Evolutionary conservation across 306 rosid genomes (phyloP).

Genomic region (Quercus gilva): DNA sequence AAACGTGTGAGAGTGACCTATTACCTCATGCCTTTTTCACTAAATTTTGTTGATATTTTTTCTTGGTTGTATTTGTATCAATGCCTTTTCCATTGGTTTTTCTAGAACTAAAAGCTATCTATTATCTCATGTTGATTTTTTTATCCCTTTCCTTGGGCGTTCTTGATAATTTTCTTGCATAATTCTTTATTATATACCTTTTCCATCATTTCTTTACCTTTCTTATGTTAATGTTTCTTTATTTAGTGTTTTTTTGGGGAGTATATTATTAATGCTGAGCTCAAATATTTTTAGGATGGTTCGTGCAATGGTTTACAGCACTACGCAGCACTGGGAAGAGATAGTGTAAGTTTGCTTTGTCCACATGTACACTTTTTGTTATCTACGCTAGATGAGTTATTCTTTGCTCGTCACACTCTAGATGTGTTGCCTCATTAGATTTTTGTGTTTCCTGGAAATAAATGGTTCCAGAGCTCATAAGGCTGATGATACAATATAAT

Average conservation of each 20-base stretch:
- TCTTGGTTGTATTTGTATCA: no score
- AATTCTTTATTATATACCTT: neutral
- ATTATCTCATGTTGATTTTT: neutral
- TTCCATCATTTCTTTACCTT: neutral
- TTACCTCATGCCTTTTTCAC: neutral
- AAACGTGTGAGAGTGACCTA: neutral
- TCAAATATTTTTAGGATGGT: constrained; percentile 63
- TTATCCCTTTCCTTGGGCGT: neutral
- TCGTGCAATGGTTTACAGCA: constrained; percentile 94
- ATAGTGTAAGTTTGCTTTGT: constrained; percentile 49
- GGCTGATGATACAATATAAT: neutral
- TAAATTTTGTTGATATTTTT: no score
- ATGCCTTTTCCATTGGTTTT: neutral
- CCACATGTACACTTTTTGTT: neutral
- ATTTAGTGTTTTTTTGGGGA: neutral
- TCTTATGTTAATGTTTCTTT: neutral
- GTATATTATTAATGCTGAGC: constrained; percentile 16
- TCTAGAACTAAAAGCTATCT: neutral
- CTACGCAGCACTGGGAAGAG: constrained; percentile 89
- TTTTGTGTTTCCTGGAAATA: neutral
- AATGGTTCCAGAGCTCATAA: neutral
- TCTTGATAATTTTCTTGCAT: neutral
- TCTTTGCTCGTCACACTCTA: neutral
- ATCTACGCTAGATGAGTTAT: neutral
- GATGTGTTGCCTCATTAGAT: neutral